Evolutionary conservation across 1,284 basidiomycete genomes (phyloP).

Genomic region (Schizophyllum commune): DNA sequence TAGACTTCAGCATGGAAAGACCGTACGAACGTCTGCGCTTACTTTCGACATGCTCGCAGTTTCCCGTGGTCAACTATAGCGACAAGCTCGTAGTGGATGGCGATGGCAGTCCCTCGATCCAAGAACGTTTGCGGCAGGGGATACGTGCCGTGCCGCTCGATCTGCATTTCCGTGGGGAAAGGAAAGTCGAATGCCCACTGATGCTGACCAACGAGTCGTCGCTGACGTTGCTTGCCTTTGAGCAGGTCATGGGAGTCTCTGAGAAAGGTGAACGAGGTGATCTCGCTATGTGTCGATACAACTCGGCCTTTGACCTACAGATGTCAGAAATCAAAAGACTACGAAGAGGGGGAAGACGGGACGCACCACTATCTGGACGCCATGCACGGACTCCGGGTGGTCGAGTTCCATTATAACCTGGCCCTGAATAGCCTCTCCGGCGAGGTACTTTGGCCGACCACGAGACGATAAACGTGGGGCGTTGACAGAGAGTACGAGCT

Average conservation of each 20-base stretch:
- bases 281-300: background rate
- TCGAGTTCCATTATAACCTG: background rate
- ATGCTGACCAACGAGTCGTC: background rate
- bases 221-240: background rate
- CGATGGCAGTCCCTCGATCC: constrained; percentile 3
- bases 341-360: background rate
- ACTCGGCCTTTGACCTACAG: background rate
- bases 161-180: background rate
- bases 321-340: background rate
- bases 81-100: constrained; percentile 4
- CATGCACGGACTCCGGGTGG: background rate
- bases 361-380: background rate
- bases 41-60: constrained; percentile 8
- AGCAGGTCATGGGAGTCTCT: background rate
- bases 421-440: background rate
- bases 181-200: background rate
- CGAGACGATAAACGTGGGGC: background rate
- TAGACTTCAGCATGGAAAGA: background rate
- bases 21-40: background rate
- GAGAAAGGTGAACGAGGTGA: background rate
- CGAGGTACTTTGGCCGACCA: background rate
- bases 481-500: background rate
- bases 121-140: constrained; percentile 10
- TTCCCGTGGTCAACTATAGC: constrained; percentile 5
- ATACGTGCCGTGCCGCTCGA: background rate